phyloP scores from a whole-genome alignment of 2,329 filamentous ascomycete species.

The Simplicillium sp. region DNA sequence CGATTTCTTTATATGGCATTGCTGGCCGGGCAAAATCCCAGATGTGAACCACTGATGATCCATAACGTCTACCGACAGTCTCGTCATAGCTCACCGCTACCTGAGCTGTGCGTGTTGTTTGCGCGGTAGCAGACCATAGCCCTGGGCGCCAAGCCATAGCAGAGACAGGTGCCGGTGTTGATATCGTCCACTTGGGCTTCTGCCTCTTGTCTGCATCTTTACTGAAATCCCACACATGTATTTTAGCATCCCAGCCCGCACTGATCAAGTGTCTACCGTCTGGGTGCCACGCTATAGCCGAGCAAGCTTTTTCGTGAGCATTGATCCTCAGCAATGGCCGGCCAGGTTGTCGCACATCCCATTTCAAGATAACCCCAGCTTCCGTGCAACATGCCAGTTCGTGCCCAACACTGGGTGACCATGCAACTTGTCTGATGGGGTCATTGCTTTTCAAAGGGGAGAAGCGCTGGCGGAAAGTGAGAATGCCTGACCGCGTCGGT shows the following conservation, averaged over 20 bases:
- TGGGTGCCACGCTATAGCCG: conserved; percentile 56
- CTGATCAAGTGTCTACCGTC: conserved; percentile 59
- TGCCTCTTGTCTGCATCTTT: conserved; percentile 51
- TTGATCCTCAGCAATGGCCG: conserved; percentile 49
- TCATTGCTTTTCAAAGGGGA: conserved; percentile 28
- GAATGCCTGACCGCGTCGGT: conserved; percentile 35
- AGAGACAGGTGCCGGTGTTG: conserved; percentile 50
- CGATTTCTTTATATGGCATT: conserved; percentile 58
- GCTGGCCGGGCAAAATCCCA: conserved; percentile 61
- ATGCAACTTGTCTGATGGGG: conserved; percentile 51
- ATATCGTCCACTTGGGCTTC: conserved; percentile 53
- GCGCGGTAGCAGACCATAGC: conserved; percentile 54
- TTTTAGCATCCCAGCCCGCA: conserved; percentile 50
- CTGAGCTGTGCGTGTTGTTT: conserved; percentile 50
- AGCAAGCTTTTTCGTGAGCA: conserved; percentile 51
- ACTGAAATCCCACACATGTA: conserved; percentile 58
- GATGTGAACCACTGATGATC: conserved; percentile 50
- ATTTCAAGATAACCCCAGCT: conserved; percentile 51
- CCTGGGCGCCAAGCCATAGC: conserved; percentile 54
- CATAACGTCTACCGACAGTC: conserved; percentile 40
- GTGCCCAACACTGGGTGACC: conserved; percentile 53
- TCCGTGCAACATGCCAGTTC: conserved; percentile 57
- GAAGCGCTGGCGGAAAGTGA: conserved; percentile 39
- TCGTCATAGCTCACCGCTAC: conserved; percentile 55
- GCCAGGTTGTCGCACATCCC: conserved; percentile 48